Percentiles rank a stretch among this genome's conserved stretches.
Evolutionary conservation across 139 green algal genomes (phyloP).

Genomic region (Chlamydomonas sp.): DNA sequence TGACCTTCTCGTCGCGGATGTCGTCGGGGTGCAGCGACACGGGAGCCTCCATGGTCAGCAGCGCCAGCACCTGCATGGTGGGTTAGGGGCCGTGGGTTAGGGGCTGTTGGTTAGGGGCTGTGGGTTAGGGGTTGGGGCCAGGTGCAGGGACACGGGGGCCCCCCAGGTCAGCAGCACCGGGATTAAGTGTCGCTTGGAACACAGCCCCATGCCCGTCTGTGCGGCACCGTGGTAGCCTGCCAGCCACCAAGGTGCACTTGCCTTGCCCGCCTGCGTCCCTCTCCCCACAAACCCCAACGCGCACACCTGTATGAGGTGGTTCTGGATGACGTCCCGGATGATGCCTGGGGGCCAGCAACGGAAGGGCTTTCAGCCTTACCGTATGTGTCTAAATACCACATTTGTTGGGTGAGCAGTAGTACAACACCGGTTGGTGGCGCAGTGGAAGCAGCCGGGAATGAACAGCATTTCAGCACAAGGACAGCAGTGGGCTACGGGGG

Average conservation of each 20-base stretch:
- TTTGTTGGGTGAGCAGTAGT: too few species aligned
- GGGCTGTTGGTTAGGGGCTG: background rate
- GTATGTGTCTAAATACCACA: too few species aligned
- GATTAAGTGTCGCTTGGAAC: too few species aligned
- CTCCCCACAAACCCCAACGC: background rate
- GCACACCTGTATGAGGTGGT: conserved; percentile 88
- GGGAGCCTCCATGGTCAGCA: conserved; percentile 96
- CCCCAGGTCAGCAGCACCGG: too few species aligned
- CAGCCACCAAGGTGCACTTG: too few species aligned
- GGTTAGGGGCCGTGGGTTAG: background rate
- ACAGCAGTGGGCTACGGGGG: too few species aligned
- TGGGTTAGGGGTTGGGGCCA: background rate
- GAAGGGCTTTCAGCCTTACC: too few species aligned
- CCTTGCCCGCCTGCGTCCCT: background rate
- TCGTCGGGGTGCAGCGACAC: conserved; percentile 89
- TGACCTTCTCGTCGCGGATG: conserved; percentile 93
- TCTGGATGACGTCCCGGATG: conserved; percentile 97
- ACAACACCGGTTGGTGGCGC: too few species aligned
- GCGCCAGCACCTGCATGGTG: conserved; percentile 78
- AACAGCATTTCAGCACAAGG: too few species aligned
- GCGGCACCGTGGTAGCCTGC: too few species aligned
- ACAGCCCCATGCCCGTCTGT: too few species aligned
- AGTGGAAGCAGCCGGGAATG: too few species aligned
- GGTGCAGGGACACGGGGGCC: conserved; percentile 70
- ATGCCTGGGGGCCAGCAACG: conserved; percentile 82